A percentile compares a stretch with the other conserved stretches of the same genome.
These are phyloP conservation scores for Mitragyna speciosa DNA, from an alignment of 257 asterid genomes.

Conservation along the genomic window DNA sequence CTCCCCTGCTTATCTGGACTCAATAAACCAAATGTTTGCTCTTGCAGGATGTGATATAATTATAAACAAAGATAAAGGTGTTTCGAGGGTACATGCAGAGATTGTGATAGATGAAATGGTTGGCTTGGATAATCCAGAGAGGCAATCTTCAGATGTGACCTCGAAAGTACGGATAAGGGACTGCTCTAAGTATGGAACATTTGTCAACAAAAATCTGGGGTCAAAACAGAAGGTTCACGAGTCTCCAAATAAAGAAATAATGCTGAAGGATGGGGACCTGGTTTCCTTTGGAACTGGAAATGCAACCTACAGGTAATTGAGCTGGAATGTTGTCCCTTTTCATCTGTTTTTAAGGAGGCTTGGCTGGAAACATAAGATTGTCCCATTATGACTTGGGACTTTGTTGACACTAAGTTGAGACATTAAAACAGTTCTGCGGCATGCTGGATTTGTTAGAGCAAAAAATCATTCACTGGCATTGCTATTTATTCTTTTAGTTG, in stretches of 20 bases:
- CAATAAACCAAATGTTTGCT: constrained; percentile 1
- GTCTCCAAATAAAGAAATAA: constrained; percentile 61
- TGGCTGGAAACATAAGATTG: constrained; percentile 3
- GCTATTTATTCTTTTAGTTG: background rate
- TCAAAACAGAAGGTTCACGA: constrained; percentile 78
- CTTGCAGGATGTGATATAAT: constrained; percentile 83
- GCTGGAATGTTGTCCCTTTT: constrained; percentile 15
- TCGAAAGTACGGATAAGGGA: constrained; percentile 75
- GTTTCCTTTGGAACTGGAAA: constrained; percentile 92
- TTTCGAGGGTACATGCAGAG: constrained; percentile 96
- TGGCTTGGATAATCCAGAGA: constrained; percentile 46
- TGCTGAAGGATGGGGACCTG: constrained; percentile 68
- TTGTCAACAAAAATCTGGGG: constrained; percentile 43
- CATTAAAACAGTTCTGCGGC: background rate
- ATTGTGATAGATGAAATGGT: constrained; percentile 80
- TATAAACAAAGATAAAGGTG: constrained; percentile 82
- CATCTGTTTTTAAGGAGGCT: background rate
- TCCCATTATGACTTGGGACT: constrained; percentile 2
- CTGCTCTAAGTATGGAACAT: constrained; percentile 92
- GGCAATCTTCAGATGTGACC: constrained; percentile 37
- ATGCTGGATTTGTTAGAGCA: too few relatives aligned
- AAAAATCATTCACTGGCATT: background rate
- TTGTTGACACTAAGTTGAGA: background rate
- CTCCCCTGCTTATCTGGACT: too few relatives aligned
- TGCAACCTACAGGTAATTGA: constrained; percentile 72